Percentiles rank a stretch among this genome's conserved stretches.
Conservation (phyloP, 78 protist genomes). For the Pigoraptor vietnamica region DNA sequence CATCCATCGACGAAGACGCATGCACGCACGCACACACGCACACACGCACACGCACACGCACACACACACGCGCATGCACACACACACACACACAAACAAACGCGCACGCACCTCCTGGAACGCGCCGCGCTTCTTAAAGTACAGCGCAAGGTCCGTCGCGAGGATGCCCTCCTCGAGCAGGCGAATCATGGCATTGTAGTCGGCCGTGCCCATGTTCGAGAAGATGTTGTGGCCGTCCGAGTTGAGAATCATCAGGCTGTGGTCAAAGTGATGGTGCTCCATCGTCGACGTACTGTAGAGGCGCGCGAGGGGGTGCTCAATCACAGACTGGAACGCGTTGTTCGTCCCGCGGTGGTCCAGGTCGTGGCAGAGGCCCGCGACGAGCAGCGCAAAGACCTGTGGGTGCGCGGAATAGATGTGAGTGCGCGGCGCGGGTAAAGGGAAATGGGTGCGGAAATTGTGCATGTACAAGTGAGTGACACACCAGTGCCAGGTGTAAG, state of each 20-base stretch:
- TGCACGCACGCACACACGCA: neutral
- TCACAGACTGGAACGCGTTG: neutral
- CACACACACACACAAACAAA: neutral
- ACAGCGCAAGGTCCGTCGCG: neutral
- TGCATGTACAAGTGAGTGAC: too few relatives aligned
- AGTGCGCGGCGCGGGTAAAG: too few relatives aligned
- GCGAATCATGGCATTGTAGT: too few relatives aligned
- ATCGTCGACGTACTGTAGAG: neutral
- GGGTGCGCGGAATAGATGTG: too few relatives aligned
- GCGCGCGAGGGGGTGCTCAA: neutral
- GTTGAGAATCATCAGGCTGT: neutral
- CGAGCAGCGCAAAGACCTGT: neutral
- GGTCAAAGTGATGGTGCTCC: neutral
- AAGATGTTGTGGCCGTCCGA: too few relatives aligned
- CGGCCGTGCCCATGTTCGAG: too few relatives aligned
- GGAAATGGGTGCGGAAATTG: too few relatives aligned
- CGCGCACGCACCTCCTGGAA: neutral
- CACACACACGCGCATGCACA: neutral
- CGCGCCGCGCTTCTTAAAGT: neutral
- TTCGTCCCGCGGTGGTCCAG: constrained; percentile 16
- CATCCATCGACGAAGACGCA: neutral
- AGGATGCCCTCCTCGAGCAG: neutral
- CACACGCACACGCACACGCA: neutral
- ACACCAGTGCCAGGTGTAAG: too few relatives aligned
- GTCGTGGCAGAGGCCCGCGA: constrained; percentile 13